These are phyloP conservation scores for Prunella vulgaris DNA, from an alignment of 257 asterid species.

Conservation along the genomic window DNA sequence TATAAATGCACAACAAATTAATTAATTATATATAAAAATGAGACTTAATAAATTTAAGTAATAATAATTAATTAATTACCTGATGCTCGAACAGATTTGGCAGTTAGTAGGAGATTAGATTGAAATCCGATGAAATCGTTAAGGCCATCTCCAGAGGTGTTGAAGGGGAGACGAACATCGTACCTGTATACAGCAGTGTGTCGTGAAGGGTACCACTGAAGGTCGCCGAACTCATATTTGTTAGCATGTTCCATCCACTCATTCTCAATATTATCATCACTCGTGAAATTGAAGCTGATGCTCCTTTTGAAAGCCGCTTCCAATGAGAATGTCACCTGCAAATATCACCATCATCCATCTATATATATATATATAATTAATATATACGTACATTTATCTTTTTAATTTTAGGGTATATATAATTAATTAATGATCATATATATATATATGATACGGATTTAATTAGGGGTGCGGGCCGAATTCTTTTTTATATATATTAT, in stretches of 20 bases:
- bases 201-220: conserved; percentile 90
- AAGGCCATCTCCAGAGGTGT: conserved; percentile 57
- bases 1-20: too few species aligned
- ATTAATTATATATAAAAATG: too few species aligned
- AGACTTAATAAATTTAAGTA: too few species aligned
- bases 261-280: conserved; percentile 49
- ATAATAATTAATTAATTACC: conserved; percentile 33
- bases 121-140: conserved; percentile 85
- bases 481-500: too few species aligned
- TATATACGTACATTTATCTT: too few species aligned
- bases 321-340: conserved; percentile 62
- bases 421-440: too few species aligned
- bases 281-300: conserved; percentile 50
- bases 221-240: conserved; percentile 70
- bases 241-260: conserved; percentile 54
- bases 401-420: too few species aligned
- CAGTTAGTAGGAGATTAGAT: conserved; percentile 43
- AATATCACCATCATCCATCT: too few species aligned
- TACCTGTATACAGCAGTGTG: conserved; percentile 65
- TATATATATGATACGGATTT: too few species aligned
- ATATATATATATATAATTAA: too few species aligned
- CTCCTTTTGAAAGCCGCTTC: conserved; percentile 72
- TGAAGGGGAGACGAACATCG: conserved; percentile 54
- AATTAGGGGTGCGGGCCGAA: too few species aligned
- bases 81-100: conserved; percentile 50